Evolutionary conservation across 2,329 filamentous ascomycete species (phyloP), one percentile per base, ranked within the genome.

Genomic region (Niveomyces coronatus): DNA sequence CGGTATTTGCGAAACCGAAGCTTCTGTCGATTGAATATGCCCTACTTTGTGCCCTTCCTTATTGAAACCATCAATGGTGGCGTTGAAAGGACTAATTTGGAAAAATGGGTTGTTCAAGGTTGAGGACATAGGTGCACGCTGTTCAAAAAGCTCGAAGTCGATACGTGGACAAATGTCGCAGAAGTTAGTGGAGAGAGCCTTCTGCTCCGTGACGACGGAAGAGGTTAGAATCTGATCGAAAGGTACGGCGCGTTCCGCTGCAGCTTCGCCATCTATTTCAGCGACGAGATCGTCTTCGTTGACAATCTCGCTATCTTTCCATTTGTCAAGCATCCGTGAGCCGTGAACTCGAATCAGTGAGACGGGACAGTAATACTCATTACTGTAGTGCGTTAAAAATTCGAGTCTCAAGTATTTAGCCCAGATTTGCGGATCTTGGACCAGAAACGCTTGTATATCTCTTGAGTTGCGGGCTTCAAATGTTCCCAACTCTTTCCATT

Each of bases 341-440:
- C 91, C 91, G 59, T 98, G 91, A 5, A 98, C 83, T 39, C 91
- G 77, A 37, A 98, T 67, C 14, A 98, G 63, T 43, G 89, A 95
- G 13, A 98, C 67, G 0, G 91, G 91, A 53, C 91, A 98, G 56
- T 94, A 98, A 56, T 85, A 98, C 56, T 98, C 91, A 49, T 88
- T 94, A 8, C 91, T 91, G 56, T 89, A 98, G 56, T 98, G 89
- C 4, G 79, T 86, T 34, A 96, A 58, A 46, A 96, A 91, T 54
- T 98, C 91, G 42, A 98, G 78, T 17, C 86, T 78, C 29, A 98
- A 62, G 60, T 96, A 98, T 46, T 89, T 79, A 30, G 91, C 88
- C 83, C 87, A 98, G 33, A 96, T 96, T 44, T 91, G 77, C 1
- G 91, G 88, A 50, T 95, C 91, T 49, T 91, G 79, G n/a, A 98